Evolutionary conservation across 2,329 filamentous ascomycete genomes (phyloP).

Genomic region (Diaporthe ampelina): DNA sequence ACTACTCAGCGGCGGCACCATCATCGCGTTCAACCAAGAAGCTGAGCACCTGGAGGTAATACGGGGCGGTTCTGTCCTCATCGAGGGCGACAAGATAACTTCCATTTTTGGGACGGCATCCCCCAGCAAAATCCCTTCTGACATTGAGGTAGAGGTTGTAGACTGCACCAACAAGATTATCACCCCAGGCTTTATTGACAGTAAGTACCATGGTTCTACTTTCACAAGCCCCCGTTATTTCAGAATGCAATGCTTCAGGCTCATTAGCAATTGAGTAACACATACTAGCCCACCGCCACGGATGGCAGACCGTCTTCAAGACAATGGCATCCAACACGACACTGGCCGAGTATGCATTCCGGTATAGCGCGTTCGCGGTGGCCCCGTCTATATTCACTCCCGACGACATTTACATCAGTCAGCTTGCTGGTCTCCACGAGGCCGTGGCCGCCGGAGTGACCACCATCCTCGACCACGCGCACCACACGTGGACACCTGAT

Average conservation of each 20-base stretch:
- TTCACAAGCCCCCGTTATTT: no score
- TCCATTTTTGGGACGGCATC: conserved; percentile 49
- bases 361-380: conserved; percentile 53
- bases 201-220: no score
- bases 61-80: conserved; percentile 56
- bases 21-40: conserved; percentile 55
- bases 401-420: conserved; percentile 61
- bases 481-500: conserved; percentile 58
- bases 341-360: conserved; percentile 61
- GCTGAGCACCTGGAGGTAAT: conserved; percentile 53
- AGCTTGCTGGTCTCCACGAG: conserved; percentile 63
- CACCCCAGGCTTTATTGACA: conserved; percentile 69
- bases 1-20: conserved; percentile 51
- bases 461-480: conserved; percentile 66
- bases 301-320: conserved; percentile 70
- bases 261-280: no score
- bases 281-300: conserved; percentile 60
- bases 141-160: conserved; percentile 58
- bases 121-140: conserved; percentile 46
- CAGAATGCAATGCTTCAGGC: no score
- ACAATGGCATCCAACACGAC: conserved; percentile 66
- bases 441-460: conserved; percentile 66
- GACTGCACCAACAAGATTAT: conserved; percentile 66
- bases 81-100: conserved; percentile 55
- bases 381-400: conserved; percentile 51